Evolutionary conservation across 306 rosid species (phyloP).

Genomic region (Arachis hypogaea): DNA sequence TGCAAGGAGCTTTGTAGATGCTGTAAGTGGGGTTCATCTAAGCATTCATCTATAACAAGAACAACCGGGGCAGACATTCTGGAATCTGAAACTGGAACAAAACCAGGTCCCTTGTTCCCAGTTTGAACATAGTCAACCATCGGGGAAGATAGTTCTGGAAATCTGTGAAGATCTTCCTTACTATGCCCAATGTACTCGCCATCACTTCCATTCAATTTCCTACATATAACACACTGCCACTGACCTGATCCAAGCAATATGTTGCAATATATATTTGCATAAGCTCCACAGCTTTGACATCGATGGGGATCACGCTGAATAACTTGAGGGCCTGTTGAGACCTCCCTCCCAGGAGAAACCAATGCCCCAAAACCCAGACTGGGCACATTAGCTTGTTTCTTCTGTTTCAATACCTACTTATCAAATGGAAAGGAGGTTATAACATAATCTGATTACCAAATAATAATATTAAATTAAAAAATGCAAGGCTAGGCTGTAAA

Average conservation of each 20-base stretch:
- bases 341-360: constrained; percentile 89
- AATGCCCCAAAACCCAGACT: constrained; percentile 99
- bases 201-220: constrained; percentile 81
- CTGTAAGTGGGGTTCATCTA: constrained; percentile 91
- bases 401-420: constrained; percentile 76
- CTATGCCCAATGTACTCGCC: constrained; percentile 80
- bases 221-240: constrained; percentile 97
- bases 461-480: neutral
- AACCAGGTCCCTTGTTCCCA: constrained; percentile 92
- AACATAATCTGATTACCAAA: neutral
- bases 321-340: constrained; percentile 77
- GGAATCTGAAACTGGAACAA: constrained; percentile 92
- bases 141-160: constrained; percentile 87
- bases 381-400: constrained; percentile 89
- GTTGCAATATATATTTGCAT: constrained; percentile 82
- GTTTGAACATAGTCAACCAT: constrained; percentile 88
- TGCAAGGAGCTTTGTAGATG: constrained; percentile 95
- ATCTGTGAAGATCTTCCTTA: constrained; percentile 76
- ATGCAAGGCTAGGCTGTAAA: constrained; percentile 15
- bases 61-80: constrained; percentile 90
- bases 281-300: constrained; percentile 94
- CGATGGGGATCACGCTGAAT: constrained; percentile 95
- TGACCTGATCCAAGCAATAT: constrained; percentile 94
- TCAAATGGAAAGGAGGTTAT: constrained; percentile 36
- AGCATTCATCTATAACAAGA: constrained; percentile 89